Evolutionary conservation across 225 moss, liverwort and hornwort genomes (phyloP).

Genomic region (Takakia lepidozioides): DNA sequence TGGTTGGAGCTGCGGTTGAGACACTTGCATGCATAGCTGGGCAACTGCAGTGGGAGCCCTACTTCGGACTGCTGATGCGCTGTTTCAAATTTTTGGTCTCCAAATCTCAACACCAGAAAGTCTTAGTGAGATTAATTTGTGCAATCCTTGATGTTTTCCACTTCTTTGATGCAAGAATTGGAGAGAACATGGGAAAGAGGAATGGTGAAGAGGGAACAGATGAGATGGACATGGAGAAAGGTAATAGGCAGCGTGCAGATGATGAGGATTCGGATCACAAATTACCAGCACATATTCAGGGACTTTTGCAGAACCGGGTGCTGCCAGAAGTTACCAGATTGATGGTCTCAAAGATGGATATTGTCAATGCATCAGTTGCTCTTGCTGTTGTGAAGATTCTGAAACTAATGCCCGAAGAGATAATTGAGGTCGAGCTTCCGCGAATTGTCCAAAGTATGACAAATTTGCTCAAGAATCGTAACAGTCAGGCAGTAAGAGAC

Average conservation of each 20-base stretch:
- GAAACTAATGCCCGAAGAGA: conserved; percentile 67
- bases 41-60: conserved; percentile 85
- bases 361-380: conserved; percentile 84
- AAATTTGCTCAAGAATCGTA: conserved; percentile 80
- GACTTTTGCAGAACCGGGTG: conserved; percentile 59
- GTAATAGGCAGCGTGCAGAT: background rate
- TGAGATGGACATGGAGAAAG: conserved; percentile 3
- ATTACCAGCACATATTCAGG: conserved; percentile 48
- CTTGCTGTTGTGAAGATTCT: conserved; percentile 77
- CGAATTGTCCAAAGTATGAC: conserved; percentile 81
- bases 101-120: conserved; percentile 79
- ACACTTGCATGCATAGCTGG: conserved; percentile 65
- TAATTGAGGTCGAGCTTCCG: conserved; percentile 79
- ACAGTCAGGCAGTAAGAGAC: conserved; percentile 91
- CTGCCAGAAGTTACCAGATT: conserved; percentile 74
- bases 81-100: conserved; percentile 64
- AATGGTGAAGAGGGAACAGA: conserved; percentile 6
- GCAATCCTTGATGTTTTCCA: conserved; percentile 76
- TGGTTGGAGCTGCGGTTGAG: conserved; percentile 69
- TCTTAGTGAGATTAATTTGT: conserved; percentile 65
- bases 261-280: conserved; percentile 5
- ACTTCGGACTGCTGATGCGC: conserved; percentile 82
- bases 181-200: conserved; percentile 6
- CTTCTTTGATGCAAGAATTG: conserved; percentile 47
- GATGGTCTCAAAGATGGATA: conserved; percentile 85